Evolutionary conservation across 129 eudicot genomes (phyloP).

Genomic region (Flaveria ramosissima): DNA sequence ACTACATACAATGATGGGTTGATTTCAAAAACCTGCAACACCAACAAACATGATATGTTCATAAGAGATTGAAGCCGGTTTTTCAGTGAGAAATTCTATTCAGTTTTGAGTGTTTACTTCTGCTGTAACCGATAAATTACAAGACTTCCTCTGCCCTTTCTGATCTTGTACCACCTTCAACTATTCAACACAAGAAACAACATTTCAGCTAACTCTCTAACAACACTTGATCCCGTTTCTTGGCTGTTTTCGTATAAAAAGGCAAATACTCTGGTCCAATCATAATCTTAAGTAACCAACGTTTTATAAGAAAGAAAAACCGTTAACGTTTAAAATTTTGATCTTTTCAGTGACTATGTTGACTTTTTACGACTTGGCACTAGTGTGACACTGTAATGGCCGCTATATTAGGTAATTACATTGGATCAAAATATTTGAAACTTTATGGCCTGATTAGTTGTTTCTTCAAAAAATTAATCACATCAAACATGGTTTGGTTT

Average conservation of each 20-base stretch:
- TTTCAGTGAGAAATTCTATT: not conserved
- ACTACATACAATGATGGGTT: slow-evolving; percentile 79
- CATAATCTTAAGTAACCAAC: not conserved
- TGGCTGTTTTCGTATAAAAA: no score
- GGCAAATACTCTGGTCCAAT: no score
- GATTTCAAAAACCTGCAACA: slow-evolving; percentile 80
- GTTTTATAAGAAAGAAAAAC: not conserved
- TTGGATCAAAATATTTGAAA: no score
- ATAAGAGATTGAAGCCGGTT: not conserved
- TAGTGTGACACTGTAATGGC: no score
- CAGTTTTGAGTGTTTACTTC: slow-evolving; percentile 59
- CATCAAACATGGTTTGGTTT: no score
- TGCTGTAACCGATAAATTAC: slow-evolving; percentile 69
- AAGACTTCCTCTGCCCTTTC: slow-evolving; percentile 57
- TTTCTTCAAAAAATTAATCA: no score
- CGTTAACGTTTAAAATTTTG: not conserved
- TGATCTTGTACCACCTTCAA: slow-evolving; percentile 66
- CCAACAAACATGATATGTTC: slow-evolving; percentile 1
- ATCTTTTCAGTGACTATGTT: not conserved
- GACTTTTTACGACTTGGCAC: no score
- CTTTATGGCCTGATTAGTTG: no score
- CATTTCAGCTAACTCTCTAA: slow-evolving; percentile 10
- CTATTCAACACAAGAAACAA: slow-evolving; percentile 39
- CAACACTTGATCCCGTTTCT: no score
- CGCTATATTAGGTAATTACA: no score